Base-by-base conservation (phyloP, 305 asterid genomes). In the Petunia hybrid region DNA sequence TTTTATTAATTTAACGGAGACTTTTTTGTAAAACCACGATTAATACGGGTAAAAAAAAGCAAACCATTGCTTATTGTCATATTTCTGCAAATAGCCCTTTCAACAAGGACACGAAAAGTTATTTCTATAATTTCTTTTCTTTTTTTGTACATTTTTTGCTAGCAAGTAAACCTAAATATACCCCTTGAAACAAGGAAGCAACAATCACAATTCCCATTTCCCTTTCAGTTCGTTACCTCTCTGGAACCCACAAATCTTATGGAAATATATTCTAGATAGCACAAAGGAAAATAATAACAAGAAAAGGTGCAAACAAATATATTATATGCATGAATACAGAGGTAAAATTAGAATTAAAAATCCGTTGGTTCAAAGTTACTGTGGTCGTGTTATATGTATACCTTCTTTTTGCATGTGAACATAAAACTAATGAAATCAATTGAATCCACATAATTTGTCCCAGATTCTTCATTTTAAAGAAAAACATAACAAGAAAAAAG, bases 241-340 rank as follows among this genome's bases (percentile, higher is more conserved):
- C 35, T 46, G 8, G 62, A 61, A 48, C 78, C 77, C 61, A 71
- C 12, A 31, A 12, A 70, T 71, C 1, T 48, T 48, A 12, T 71
- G 45, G 4, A 71, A 71, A 71, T 71, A 71, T 71, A 51, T 71
- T 70, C 62, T 61, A 71, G 35, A 48, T 43, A 14, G 3, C 57
- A n/a, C 10, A 1, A 3, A 31, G 2, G 12, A 46, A 16, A 3
- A n/a, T 3, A 1, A 7, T 0, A 9, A 2, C 31, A 43, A 41
- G 2, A 16, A 67, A 67, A 41, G 3, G 22, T 36, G 36, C 14
- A 4, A 63, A 36, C 38, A 12, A 41, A 65, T 8, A 12, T 60
- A 31, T 39, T 2, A 5, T 13, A 8, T 38, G 8, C 22, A 67
- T 22, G 31, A 22, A 22, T 22, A 0, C 31, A 22, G 31, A 22